Evolutionary conservation across 192 early-diverging fungal genomes (phyloP), one percentile per base, ranked within the genome.

Genomic region (Backusella australiensis): DNA sequence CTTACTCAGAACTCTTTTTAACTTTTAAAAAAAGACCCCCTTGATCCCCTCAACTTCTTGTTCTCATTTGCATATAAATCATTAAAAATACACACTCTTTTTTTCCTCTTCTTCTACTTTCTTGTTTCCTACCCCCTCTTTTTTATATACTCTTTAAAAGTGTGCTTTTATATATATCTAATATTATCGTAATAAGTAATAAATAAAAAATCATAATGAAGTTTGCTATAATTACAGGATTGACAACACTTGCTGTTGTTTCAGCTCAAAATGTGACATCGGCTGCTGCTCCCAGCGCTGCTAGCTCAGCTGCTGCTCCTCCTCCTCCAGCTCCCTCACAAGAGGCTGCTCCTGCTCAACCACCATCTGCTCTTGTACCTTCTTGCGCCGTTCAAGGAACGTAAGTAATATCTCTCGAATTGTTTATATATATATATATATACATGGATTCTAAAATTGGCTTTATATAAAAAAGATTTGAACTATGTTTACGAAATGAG

Each of bases 401-500:
- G 69, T 71, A 71, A 71, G 69, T 39, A 1, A 32, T 32, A 2
- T 3, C 5, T 26, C 23, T n/a, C 1, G 6, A n/a, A 7, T 23
- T 19, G 1, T 14, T 3, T 9, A n/a, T 23, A 44, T 23, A 38
- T 38, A 6, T 14, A 6, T 11, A 38, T 38, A 6, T 14, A 6
- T 11, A 6, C 26, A 29, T 32, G 29, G 29, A 7, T 21, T 8
- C 17, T 21, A 53, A 53, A 17, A 44, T 17, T 12, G 4, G 4
- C 4, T 44, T 14, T 17, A 15, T 44, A 15, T 38, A 69, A 5
- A 70, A 23, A 23, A 23, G 73, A 34, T 75, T 75, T 19, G 59
- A 75, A 19, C 38, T 66, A 21, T 75, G 73, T 29, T 42, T 75
- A 23, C 73, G 44, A 17, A 75, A 75, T 41, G 73, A 75, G 67